Evolutionary conservation across 371 early-diverging fungal genomes (phyloP).

Genomic region (Mucor indicus): DNA sequence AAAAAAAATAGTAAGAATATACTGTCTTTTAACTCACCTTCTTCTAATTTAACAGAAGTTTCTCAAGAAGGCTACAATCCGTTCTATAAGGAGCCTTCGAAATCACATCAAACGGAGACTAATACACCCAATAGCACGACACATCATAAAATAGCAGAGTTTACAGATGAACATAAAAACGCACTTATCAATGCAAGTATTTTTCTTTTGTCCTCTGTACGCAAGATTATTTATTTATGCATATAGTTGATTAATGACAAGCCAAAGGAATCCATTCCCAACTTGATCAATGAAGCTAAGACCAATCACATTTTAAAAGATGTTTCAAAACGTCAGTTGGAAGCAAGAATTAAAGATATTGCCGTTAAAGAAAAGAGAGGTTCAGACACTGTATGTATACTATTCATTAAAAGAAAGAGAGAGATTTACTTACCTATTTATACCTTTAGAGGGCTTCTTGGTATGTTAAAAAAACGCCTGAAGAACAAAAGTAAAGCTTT

Average conservation of each 20-base stretch:
- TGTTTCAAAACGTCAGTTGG: constrained; percentile 41
- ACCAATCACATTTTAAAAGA: constrained; percentile 20
- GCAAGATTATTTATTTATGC: not conserved
- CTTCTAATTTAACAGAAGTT: constrained; percentile 1
- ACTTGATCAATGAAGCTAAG: constrained; percentile 21
- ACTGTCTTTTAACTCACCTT: too few species aligned
- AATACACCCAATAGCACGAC: not conserved
- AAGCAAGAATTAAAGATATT: constrained; percentile 44
- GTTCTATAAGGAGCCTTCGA: constrained; percentile 18
- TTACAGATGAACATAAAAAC: constrained; percentile 31
- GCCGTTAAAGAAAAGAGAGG: constrained; percentile 52
- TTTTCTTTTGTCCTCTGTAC: not conserved
- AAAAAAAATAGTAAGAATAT: constrained; percentile 6
- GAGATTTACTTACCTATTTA: not conserved
- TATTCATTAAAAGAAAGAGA: not conserved
- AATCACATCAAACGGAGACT: not conserved
- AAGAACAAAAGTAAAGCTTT: too few species aligned
- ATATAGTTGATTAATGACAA: constrained; percentile 38
- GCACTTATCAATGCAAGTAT: constrained; percentile 31
- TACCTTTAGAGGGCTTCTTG: constrained; percentile 8
- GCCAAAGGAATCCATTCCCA: constrained; percentile 28
- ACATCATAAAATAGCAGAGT: constrained; percentile 1
- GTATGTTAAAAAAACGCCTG: constrained; percentile 17
- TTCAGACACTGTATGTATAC: constrained; percentile 37
- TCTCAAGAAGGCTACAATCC: constrained; percentile 28